Conservation (phyloP, 2,329 filamentous ascomycete genomes). For the Aureobasidium subglaciale region DNA sequence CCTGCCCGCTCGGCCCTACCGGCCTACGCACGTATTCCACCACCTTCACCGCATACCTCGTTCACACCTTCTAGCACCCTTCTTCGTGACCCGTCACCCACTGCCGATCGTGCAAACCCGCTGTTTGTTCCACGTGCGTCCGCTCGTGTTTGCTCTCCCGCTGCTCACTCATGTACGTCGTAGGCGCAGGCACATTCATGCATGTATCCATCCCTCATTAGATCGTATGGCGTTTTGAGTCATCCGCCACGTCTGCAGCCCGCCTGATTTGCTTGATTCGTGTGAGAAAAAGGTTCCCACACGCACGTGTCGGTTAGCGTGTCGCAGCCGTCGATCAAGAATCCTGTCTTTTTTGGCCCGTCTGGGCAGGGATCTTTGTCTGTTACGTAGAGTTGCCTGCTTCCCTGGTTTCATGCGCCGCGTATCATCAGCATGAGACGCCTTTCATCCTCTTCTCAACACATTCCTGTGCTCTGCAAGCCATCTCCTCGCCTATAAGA, state of each 20-base stretch:
- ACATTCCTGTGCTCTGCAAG: background rate
- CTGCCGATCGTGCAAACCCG: slow-evolving; percentile 1
- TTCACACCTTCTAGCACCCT: background rate
- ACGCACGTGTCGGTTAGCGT: slow-evolving; percentile 12
- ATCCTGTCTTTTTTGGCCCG: slow-evolving; percentile 5
- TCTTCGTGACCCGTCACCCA: background rate
- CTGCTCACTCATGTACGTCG: background rate
- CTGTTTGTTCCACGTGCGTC: slow-evolving; percentile 8
- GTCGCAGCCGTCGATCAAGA: slow-evolving; percentile 7
- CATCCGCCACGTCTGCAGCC: slow-evolving; percentile 14
- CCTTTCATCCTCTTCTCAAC: background rate
- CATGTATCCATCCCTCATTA: slow-evolving; percentile 6
- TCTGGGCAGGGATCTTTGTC: slow-evolving; percentile 9
- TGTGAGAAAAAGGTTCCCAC: background rate
- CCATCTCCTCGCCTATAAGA: background rate
- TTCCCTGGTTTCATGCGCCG: slow-evolving; percentile 5
- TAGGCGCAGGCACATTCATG: background rate
- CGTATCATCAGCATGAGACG: background rate
- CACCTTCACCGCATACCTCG: background rate
- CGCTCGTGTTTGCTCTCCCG: background rate
- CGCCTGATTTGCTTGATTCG: slow-evolving; percentile 14
- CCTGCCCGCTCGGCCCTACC: background rate
- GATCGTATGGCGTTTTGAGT: slow-evolving; percentile 12
- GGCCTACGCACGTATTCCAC: slow-evolving; percentile 3
- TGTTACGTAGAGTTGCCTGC: background rate